Evolutionary conservation across 306 rosid species (phyloP), one percentile per base, ranked within the genome.

Genomic region (Geum urbanum): DNA sequence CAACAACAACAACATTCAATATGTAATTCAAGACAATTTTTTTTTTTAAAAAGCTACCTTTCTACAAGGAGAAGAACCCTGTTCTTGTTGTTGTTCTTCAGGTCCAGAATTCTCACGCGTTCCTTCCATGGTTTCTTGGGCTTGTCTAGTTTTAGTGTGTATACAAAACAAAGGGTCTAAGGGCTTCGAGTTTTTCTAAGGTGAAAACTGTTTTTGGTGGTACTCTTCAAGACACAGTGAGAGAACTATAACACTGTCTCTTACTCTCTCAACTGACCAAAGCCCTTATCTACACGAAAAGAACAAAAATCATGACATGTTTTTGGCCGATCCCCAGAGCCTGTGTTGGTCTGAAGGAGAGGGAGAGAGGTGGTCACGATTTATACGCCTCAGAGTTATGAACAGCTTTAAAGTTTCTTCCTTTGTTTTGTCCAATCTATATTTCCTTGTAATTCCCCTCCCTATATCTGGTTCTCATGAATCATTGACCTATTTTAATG

Each of bases 41-140:
- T 27, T 32, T 32, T 37, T 27, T 32, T 32, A 62, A 63, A 9
- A 43, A n/a, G 19, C 24, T n/a, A 67, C 72, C 60, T 51, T 67
- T n/a, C 14, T 35, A 15, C 4, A 32, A 32, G 71, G 46, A 50
- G 44, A 16, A 66, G 56, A 66, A 51, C 9, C 16, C 56, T n/a
- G 37, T 32, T 32, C 37, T 32, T 2, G 37, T 32, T 32, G 37
- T 32, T 32, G 37, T 32, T 32, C 59, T n/a, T 32, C 59, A 24
- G 41, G 5, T 20, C 44, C 22, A 15, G 57, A 14, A 10, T 12
- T 22, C 55, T 13, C 19, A 22, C 69, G 53, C 41, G 6, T 10
- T 46, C 55, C 15, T 24, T 14, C 47, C 43, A 45, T 65, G 70
- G n/a, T 44, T 64, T 20, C 6, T n/a, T 8, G 7, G 32, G 24